phyloP scores from a whole-genome alignment of 495 filamentous ascomycete species.

The Apodospora peruviana region DNA sequence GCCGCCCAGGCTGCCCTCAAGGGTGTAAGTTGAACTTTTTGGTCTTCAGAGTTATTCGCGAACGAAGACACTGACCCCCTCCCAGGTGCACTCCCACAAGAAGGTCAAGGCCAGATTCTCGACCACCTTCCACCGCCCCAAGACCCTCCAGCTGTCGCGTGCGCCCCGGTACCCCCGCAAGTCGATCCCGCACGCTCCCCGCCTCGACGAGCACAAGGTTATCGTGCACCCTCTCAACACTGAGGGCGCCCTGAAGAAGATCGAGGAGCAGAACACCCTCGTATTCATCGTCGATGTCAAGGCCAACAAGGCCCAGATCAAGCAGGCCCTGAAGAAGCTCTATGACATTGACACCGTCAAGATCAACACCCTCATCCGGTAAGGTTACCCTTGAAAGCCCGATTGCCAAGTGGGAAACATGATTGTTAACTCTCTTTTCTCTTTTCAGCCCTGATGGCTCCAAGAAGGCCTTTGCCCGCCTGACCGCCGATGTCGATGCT shows the following conservation, averaged over 20 bases:
- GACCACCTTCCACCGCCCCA: constrained; percentile 96
- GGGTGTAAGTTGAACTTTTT: constrained; percentile 57
- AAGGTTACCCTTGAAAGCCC: constrained; percentile 19
- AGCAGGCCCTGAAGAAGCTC: constrained; percentile 95
- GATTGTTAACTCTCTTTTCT: neutral
- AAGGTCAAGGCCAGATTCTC: constrained; percentile 83
- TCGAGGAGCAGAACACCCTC: constrained; percentile 99
- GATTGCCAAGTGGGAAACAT: constrained; percentile 9
- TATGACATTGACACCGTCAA: constrained; percentile 98
- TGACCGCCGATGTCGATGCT: constrained; percentile 94
- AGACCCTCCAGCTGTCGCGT: constrained; percentile 87
- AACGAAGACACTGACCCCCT: constrained; percentile 10
- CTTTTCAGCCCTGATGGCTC: constrained; percentile 74
- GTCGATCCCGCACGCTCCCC: constrained; percentile 81
- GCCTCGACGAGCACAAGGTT: constrained; percentile 89
- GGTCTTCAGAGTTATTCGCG: neutral
- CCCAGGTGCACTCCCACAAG: constrained; percentile 72
- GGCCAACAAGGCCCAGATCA: constrained; percentile 99
- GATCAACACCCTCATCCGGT: constrained; percentile 99
- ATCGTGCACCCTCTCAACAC: constrained; percentile 86
- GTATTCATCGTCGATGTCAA: constrained; percentile 98
- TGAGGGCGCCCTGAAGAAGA: constrained; percentile 99
- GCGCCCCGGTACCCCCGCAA: constrained; percentile 95
- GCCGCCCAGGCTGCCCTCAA: constrained; percentile 91
- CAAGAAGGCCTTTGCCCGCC: constrained; percentile 96